Evolutionary conservation across 306 rosid genomes (phyloP), one percentile per base, ranked within the genome.

Genomic region (Cucurbita maxima): DNA sequence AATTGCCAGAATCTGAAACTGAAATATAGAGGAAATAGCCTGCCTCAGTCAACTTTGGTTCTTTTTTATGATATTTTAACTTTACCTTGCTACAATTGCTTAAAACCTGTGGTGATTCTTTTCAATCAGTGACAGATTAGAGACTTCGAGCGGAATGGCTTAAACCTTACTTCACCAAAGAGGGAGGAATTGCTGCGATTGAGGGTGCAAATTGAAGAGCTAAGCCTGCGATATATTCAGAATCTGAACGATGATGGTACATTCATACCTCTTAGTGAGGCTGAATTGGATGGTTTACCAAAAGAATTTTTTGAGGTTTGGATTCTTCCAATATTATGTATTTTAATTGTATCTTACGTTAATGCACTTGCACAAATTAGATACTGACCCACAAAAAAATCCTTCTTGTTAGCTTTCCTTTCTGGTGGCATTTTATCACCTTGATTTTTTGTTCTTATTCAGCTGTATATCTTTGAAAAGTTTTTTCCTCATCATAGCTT

Each of bases 121-220:
- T 82, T 84, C 82, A 76, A 87, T 84, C 96, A 91, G 96, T 94
- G 97, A 94, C 99, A 94, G 99, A 87, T 94, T 79, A 85, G 91
- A 84, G 97, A 94, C 83, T 89, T 88, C 79, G 97, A 94, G 83
- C 91, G 82, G 61, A 89, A 89, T 88, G 99, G 99, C 45, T 80
- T 94, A 85, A 89, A 89, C 84, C 95, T 94, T 76, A 89, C 97
- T 57, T 82, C 81, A 63, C 85, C 92, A 75, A 94, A 94, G 84
- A 88, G 91, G 86, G 92, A 85, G 76, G 97, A 89, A 83, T 77
- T 94, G 84, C 81, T 76, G 77, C 95, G 88, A 38, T 70, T 94
- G 75, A 86, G 73, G 76, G 80, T 75, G 81, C 91, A 89, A 78
- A 89, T 94, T 51, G 92, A 91, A 73, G 89, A 86, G 18, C 85